Conservation (phyloP, 176 grass and related monocot genomes). For the Phyllostachys edulis region DNA sequence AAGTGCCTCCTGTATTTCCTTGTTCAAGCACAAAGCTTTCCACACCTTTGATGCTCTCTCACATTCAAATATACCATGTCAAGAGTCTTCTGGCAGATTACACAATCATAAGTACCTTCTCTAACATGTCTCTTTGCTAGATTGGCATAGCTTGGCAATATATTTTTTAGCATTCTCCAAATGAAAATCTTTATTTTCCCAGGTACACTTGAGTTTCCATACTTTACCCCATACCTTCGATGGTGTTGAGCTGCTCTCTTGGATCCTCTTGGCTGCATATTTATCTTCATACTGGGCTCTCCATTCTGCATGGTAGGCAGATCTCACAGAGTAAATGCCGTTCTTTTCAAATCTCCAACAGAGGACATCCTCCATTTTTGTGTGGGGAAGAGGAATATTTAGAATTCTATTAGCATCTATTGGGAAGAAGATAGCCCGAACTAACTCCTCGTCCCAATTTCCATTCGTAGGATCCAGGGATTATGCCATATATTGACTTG, state of each 20-base stretch:
- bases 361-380: too few species aligned
- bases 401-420: too few species aligned
- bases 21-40: not conserved
- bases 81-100: not conserved
- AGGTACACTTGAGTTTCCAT: too few species aligned
- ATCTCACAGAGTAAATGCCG: not conserved
- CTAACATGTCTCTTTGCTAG: not conserved
- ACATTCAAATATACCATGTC: not conserved
- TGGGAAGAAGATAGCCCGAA: too few species aligned
- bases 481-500: too few species aligned
- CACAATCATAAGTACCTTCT: not conserved
- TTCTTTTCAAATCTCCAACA: not conserved
- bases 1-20: not conserved
- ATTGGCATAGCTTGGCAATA: not conserved
- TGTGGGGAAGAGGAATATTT: too few species aligned
- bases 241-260: not conserved
- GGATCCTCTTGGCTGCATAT: not conserved
- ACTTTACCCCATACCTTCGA: too few species aligned
- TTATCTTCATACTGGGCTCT: not conserved
- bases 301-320: not conserved
- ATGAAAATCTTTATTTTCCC: not conserved
- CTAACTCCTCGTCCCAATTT: too few species aligned
- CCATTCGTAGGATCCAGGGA: too few species aligned
- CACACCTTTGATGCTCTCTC: not conserved
- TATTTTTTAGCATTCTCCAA: not conserved